phyloP scores from a whole-genome alignment of 2,329 filamentous ascomycete species.

The Clarireedia paspali region DNA sequence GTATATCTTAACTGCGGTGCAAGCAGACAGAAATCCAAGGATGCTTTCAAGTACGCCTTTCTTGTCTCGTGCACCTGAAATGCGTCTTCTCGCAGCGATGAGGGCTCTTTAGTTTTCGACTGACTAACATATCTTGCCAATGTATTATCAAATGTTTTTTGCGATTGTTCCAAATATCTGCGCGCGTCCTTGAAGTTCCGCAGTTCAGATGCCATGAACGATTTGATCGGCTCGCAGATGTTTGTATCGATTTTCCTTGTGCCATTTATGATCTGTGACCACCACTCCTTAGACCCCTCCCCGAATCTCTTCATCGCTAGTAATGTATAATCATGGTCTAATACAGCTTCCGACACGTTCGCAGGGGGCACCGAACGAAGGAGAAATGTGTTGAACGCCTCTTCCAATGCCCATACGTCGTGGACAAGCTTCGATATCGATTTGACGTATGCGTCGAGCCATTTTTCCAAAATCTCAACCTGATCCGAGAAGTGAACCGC shows the following conservation, averaged over 20 bases:
- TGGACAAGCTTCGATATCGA: constrained; percentile 52
- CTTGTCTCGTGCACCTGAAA: constrained; percentile 91
- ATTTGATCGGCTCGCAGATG: constrained; percentile 73
- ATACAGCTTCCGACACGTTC: constrained; percentile 69
- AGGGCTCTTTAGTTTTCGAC: constrained; percentile 89
- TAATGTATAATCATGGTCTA: constrained; percentile 93
- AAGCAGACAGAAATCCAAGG: constrained; percentile 86
- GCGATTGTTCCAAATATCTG: constrained; percentile 65
- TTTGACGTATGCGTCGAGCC: constrained; percentile 70
- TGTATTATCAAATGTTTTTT: constrained; percentile 76
- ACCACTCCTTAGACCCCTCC: constrained; percentile 83
- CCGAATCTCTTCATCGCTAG: constrained; percentile 77
- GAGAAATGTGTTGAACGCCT: constrained; percentile 69
- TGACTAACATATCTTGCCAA: constrained; percentile 77
- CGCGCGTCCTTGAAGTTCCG: constrained; percentile 80
- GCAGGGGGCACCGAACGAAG: constrained; percentile 66
- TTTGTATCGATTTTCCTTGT: constrained; percentile 71
- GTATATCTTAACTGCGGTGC: constrained; percentile 78
- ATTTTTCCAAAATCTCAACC: constrained; percentile 82
- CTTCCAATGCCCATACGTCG: constrained; percentile 69
- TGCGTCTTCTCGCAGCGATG: constrained; percentile 84
- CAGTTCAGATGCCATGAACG: constrained; percentile 72
- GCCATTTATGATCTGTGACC: constrained; percentile 65
- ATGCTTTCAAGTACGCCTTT: constrained; percentile 82
- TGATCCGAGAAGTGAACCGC: constrained; percentile 84